Evolutionary conservation across 352 stramenopile species (phyloP), one percentile per base, ranked within the genome.

Genomic region (Halophytophthora batemanensis): DNA sequence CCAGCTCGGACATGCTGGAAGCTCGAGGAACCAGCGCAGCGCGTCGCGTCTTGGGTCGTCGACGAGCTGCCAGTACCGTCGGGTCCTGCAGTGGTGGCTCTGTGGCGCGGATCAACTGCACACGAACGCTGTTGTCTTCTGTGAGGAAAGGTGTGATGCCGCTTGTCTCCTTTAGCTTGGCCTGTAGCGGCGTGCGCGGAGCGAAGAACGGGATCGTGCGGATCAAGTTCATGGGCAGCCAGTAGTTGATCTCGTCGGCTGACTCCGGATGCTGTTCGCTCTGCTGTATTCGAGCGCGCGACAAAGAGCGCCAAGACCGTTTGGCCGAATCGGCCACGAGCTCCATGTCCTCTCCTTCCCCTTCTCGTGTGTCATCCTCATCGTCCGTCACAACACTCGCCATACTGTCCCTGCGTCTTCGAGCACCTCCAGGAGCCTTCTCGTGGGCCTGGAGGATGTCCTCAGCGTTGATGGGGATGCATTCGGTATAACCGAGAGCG

Each of bases 121-220:
- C 74, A 19, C 66, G 67, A 21, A 93, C 81, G 50, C 74, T 90
- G 41, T 76, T 86, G 43, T 86, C 69, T 59, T 91, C 78, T 4
- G 70, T 82, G 17, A 91, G 55, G 21, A 88, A 81, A 31, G 74
- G 64, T 3, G 56, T 69, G 21, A 90, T 69, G 14, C 80, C 82
- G 31, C 77, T 90, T 6, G 77, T 89, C 18, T 93, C 82, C 39
- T 87, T 86, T 14, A 91, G 49, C 46, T 89, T 91, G 1, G 80
- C 74, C 29, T 87, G 68, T 3, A 93, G 64, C 2, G 78, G 76
- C 2, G 82, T 93, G 2, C 77, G 70, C 8, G 82, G 82, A 2
- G 82, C 72, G 43, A 89, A 89, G 56, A 90, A 90, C 42, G 84
- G 74, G 25, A 91, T 74, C 28, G 74, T 86, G 11, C 80, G 76